Base-by-base conservation (phyloP, 176 grass and related monocot genomes). In the Hsuehochloa calcarea region DNA sequence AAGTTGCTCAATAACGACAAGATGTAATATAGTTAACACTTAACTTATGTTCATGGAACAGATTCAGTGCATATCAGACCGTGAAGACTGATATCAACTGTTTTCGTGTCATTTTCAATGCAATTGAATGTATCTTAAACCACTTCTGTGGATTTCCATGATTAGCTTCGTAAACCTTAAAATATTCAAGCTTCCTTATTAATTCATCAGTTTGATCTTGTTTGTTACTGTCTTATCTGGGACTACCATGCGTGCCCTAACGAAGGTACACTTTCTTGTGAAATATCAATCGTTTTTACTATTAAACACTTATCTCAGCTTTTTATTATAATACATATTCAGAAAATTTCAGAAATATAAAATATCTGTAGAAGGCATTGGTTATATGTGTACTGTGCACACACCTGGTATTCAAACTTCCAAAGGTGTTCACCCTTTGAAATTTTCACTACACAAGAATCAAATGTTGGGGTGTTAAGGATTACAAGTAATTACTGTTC, bases 401-500 rank as follows among this genome's bases (percentile, higher is more conserved):
- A 27, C 2, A 29, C 39, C 4, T 70, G 20, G 27, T 77, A 70
- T 61, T 63, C 31, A 63, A 78, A 63, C 41, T 22, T 19, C 22
- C 54, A 29, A 38, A 74, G 51, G 9, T 39, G 31, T 61, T 69
- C 78, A 79, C 35, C 44, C 31, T 64, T 63, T 20, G 51, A 22
- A 41, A 27, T 60, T 75, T 75, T 39, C 51, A 46, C 29, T 13
- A 51, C 55, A 8, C 15, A 80, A 71, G 14, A 71, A 50, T 37
- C 13, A 10, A 81, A 34, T 68, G 1, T 46, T 74, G 17, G 49
- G 2, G 9, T 83, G 43, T 44, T 51, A 70, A 83, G 46, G 45
- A 64, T 44, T 83, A 25, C 65, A 63, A 40, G 13, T 72, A 72
- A 72, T n/a, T 38, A 55, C 69, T 81, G 23, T 84, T n/a, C 14